These are phyloP conservation scores for Bimuria novae-zelandiae DNA, from an alignment of 2,329 filamentous ascomycete species.

Conservation along the genomic window DNA sequence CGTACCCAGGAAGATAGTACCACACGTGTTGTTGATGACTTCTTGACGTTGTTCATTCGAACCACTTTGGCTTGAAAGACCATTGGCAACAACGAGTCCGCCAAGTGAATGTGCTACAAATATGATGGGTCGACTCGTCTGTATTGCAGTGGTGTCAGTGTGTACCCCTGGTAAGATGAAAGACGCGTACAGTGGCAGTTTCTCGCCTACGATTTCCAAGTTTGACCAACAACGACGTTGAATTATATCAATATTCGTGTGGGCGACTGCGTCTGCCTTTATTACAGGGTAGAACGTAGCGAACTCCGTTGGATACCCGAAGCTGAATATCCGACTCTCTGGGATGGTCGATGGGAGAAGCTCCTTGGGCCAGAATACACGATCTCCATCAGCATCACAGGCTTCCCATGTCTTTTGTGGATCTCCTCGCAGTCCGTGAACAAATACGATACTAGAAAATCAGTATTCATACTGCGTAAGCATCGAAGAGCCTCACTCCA, in stretches of 20 bases:
- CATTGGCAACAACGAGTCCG: constrained; percentile 6
- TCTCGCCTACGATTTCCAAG: constrained; percentile 1
- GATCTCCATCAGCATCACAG: constrained; percentile 1
- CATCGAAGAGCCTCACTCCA: not conserved
- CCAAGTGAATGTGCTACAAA: constrained; percentile 10
- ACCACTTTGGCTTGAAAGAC: constrained; percentile 1
- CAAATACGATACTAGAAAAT: not conserved
- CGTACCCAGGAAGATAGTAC: constrained; percentile 7
- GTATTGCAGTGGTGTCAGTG: not conserved
- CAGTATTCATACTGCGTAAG: not conserved
- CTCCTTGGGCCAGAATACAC: not conserved
- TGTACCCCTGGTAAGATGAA: not conserved
- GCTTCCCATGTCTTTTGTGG: constrained; percentile 1
- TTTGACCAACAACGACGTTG: constrained; percentile 1
- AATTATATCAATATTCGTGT: constrained; percentile 3
- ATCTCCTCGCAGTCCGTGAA: not conserved
- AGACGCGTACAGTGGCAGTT: not conserved
- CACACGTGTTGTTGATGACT: constrained; percentile 3
- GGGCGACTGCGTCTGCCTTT: not conserved
- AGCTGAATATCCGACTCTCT: constrained; percentile 4
- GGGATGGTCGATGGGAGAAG: not conserved
- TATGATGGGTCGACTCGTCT: constrained; percentile 6
- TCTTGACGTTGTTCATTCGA: constrained; percentile 8
- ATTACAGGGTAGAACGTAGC: constrained; percentile 2
- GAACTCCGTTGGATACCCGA: constrained; percentile 5